Evolutionary conservation across 2,329 filamentous ascomycete species (phyloP).

Genomic region (Xylaria multiplex): DNA sequence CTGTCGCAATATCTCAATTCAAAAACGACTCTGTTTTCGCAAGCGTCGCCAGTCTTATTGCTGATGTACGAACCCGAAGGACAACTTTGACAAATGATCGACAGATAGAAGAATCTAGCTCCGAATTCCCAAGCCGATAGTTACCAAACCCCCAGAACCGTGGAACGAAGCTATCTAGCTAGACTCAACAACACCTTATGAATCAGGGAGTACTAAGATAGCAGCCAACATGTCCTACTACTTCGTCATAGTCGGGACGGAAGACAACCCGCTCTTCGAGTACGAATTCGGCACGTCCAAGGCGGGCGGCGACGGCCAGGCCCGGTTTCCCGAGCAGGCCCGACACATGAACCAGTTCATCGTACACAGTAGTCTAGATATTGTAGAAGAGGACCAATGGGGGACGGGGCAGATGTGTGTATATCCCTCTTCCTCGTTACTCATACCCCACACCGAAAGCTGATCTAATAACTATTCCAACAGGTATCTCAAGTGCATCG

Average conservation of each 20-base stretch:
- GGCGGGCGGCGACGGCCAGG: conserved; percentile 90
- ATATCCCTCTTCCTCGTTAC: conserved; percentile 12
- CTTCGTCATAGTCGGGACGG: conserved; percentile 94
- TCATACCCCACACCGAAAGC: conserved; percentile 1
- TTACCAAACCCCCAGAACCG: neutral
- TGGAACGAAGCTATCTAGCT: conserved; percentile 2
- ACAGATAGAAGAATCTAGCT: conserved; percentile 36
- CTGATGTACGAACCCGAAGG: conserved; percentile 1
- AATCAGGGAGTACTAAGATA: neutral
- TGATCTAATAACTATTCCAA: neutral
- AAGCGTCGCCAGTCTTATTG: neutral
- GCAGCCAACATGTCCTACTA: conserved; percentile 87
- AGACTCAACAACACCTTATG: neutral
- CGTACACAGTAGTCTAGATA: conserved; percentile 90
- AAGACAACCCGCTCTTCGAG: conserved; percentile 96
- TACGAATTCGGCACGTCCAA: conserved; percentile 97
- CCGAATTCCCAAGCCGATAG: neutral
- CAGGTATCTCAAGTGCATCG: conserved; percentile 91
- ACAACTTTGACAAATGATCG: conserved; percentile 39
- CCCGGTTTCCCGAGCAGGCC: conserved; percentile 87
- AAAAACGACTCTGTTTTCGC: neutral
- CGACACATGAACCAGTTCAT: conserved; percentile 98
- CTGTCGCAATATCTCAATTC: conserved; percentile 9
- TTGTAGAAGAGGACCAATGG: conserved; percentile 98
- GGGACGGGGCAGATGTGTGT: conserved; percentile 80